A percentile compares a stretch with the other conserved stretches of the same genome.
Evolutionary conservation across 163 green algal genomes (phyloP).

Genomic region (Scenedesmus sp.): DNA sequence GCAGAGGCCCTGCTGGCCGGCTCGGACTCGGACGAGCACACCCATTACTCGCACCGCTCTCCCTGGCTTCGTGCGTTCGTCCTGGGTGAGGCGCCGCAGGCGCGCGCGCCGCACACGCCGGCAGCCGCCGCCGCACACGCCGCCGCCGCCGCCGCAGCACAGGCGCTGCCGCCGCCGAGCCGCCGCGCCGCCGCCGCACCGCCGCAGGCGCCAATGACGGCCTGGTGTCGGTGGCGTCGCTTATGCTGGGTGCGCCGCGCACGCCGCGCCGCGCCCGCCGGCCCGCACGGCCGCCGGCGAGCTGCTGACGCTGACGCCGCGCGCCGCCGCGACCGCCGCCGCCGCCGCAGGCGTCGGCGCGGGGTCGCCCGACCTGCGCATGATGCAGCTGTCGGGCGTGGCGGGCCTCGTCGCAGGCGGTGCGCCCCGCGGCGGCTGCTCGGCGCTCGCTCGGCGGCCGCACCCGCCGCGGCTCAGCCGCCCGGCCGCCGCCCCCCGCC

Average conservation of each 20-base stretch:
- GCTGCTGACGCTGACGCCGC: too few relatives aligned
- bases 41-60: conserved; percentile 58
- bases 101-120: neutral
- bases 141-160: neutral
- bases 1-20: neutral
- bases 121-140: neutral
- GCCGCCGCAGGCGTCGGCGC: conserved; percentile 68
- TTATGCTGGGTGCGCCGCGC: too few relatives aligned
- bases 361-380: conserved; percentile 1
- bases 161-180: neutral
- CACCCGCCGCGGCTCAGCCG: too few relatives aligned
- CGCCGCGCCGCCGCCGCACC: conserved; percentile 6
- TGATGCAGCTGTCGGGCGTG: conserved; percentile 57
- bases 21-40: neutral
- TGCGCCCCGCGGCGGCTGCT: too few relatives aligned
- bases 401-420: conserved; percentile 76
- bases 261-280: too few relatives aligned
- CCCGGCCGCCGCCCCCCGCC: too few relatives aligned
- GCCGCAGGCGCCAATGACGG: conserved; percentile 58
- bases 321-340: too few relatives aligned
- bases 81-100: conserved; percentile 55
- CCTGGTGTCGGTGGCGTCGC: conserved; percentile 76
- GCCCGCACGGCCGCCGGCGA: too few relatives aligned
- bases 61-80: conserved; percentile 83
- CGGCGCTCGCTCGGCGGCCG: too few relatives aligned